phyloP scores from a whole-genome alignment of 1,139 yeast species.

The Zygoascus meyerae region DNA sequence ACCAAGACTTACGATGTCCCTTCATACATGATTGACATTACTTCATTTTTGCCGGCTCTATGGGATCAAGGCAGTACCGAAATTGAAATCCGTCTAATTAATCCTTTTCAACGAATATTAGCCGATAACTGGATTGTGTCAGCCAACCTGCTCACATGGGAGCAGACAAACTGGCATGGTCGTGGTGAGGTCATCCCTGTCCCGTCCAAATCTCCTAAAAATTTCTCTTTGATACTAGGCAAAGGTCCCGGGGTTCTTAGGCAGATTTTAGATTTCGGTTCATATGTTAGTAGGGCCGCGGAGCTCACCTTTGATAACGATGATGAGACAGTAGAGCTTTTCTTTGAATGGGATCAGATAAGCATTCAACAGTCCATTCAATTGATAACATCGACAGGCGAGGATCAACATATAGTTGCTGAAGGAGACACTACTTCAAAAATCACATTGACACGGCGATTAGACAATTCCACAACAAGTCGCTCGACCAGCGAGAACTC shows the following conservation, averaged over 20 bases:
- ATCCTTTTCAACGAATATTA: constrained; percentile 43
- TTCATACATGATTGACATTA: constrained; percentile 57
- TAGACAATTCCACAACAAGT: background rate
- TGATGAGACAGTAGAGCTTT: background rate
- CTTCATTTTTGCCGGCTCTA: constrained; percentile 58
- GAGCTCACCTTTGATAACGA: background rate
- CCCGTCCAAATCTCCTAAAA: background rate
- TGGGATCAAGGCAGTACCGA: constrained; percentile 38
- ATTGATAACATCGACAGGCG: background rate
- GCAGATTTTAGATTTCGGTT: background rate
- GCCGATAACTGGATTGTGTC: constrained; percentile 55
- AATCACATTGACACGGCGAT: background rate
- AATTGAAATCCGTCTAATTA: constrained; percentile 40
- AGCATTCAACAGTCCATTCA: background rate
- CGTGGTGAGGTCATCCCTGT: constrained; percentile 18
- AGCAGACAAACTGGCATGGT: constrained; percentile 32
- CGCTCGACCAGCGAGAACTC: background rate
- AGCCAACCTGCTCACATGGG: constrained; percentile 64
- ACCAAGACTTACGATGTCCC: constrained; percentile 67
- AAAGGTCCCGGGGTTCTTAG: background rate
- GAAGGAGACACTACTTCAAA: background rate
- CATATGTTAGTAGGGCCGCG: background rate
- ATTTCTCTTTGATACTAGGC: background rate
- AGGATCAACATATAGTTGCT: background rate
- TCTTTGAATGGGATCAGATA: background rate